Conservation (phyloP, 345 rosid genomes). For the Firmiana major region DNA sequence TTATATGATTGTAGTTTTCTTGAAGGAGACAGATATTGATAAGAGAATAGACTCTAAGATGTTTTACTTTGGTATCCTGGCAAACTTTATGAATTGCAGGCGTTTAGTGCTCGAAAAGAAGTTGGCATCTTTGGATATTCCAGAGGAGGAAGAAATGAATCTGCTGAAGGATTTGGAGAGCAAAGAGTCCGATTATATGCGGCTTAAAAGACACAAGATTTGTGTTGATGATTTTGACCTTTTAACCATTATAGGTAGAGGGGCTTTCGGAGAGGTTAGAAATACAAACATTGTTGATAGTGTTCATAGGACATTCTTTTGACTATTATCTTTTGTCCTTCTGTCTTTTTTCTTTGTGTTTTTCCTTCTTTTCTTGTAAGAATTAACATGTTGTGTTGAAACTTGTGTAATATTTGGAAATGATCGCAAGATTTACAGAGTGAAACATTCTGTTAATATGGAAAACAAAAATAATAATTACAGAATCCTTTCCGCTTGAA, state of each 20-base stretch:
- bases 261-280: conserved; percentile 96
- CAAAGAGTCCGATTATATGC: conserved; percentile 80
- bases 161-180: conserved; percentile 75
- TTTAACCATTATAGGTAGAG: conserved; percentile 79
- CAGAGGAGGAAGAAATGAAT: conserved; percentile 71
- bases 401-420: background rate
- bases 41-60: conserved; percentile 12
- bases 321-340: background rate
- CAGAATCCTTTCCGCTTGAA: background rate
- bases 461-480: background rate
- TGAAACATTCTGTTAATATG: background rate
- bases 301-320: conserved; percentile 3
- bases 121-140: conserved; percentile 63
- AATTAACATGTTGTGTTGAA: background rate
- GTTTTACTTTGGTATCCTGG: conserved; percentile 16
- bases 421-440: background rate
- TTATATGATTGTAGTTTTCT: background rate
- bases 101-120: conserved; percentile 61
- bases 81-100: conserved; percentile 36
- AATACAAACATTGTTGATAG: conserved; percentile 1
- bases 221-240: conserved; percentile 85
- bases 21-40: background rate
- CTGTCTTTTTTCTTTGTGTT: no score
- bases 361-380: background rate
- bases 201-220: conserved; percentile 77